phyloP scores from a whole-genome alignment of 331 rosid genomes.

The Cydonia oblonga region DNA sequence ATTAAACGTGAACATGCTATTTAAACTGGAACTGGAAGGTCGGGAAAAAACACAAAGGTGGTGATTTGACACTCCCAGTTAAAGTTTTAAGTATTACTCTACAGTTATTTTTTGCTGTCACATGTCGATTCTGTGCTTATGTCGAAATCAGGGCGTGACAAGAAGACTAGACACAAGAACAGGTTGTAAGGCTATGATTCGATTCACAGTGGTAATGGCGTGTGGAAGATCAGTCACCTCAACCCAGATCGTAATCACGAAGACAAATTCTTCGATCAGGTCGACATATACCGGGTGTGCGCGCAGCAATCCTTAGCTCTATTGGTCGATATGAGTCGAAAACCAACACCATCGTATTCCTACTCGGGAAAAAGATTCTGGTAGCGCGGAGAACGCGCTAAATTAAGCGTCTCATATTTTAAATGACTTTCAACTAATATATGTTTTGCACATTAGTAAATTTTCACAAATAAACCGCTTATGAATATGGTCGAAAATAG shows the following conservation, averaged over 20 bases:
- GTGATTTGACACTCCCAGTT: no score
- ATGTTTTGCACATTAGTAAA: no score
- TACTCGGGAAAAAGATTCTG: neutral
- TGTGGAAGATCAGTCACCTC: constrained; percentile 5
- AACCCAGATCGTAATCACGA: constrained; percentile 5
- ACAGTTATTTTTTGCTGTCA: no score
- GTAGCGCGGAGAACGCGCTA: neutral
- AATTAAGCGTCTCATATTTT: no score
- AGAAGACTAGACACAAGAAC: constrained; percentile 7
- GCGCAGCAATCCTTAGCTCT: neutral
- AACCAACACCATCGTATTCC: neutral
- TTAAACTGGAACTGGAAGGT: neutral
- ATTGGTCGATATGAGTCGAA: neutral
- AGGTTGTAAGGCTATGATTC: neutral
- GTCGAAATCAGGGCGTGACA: no score
- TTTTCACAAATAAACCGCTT: no score
- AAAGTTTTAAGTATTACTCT: no score
- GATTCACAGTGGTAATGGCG: neutral
- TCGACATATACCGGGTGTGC: neutral
- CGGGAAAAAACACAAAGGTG: neutral
- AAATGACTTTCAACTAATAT: no score
- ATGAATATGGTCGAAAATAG: no score
- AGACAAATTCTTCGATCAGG: neutral
- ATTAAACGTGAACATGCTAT: neutral
- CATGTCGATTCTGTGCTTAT: no score